Evolutionary conservation across 2,329 filamentous ascomycete genomes (phyloP), one percentile per base, ranked within the genome.

Genomic region (Talaromyces sp.): DNA sequence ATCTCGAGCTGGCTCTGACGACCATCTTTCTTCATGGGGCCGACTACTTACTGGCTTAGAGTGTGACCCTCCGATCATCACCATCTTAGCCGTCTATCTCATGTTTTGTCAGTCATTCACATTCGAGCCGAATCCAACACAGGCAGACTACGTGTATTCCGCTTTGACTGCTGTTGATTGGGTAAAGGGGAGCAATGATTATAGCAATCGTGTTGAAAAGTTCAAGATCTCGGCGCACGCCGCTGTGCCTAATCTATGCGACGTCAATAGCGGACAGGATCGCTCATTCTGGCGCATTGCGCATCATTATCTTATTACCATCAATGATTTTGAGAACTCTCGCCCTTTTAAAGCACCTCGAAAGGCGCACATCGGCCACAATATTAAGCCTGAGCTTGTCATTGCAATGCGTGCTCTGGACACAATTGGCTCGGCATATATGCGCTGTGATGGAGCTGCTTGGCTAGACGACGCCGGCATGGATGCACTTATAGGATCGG

Each of bases 91-190:
- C 19, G 29, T 53, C 1, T 61, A 61, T 38, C 22, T 61, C 5
- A 53, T 61, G 59, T 51, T 61, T 8, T 61, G 59, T 15, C 27
- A 53, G 45, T 47, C 59, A 40, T 61, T 61, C 19, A 53, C 59
- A 6, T 53, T 53, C 22, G 59, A 61, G 31, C 19, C 31, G 19
- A 31, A 31, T 34, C 49, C 49, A 40, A 15, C 45, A 4, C 45
- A 61, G 11, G 59, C 45, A 53, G 59, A 61, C 13, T 61, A 53
- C 45, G 59, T 61, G 10, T 61, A 61, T 40, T 19, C 59, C 2
- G 31, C 45, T 10, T 53, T 61, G 45, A 61, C 59, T 61, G 45
- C 43, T 0, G 34, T 61, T 53, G 59, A 61, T 15, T 61, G 45
- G 59, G 29, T 29, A 27, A 61, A 61, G 22, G 59, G 45, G 3